A percentile compares a stretch with the other conserved stretches of the same genome.
Evolutionary conservation across 768 basidiomycete genomes (phyloP).

Genomic region (Fomitopsis pulvina): DNA sequence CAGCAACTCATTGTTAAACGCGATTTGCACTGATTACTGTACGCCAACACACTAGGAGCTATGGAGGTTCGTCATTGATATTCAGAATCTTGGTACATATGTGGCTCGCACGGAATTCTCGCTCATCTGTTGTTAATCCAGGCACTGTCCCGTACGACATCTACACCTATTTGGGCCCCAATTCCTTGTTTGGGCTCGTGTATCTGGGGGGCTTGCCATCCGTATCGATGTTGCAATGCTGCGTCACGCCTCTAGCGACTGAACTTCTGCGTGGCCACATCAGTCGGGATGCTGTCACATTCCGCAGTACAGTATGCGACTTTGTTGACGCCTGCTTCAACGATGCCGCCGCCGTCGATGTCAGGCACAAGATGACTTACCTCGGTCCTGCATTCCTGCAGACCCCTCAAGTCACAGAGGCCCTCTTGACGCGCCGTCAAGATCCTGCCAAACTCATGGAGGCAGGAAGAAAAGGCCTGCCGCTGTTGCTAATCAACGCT

Average conservation of each 20-base stretch:
- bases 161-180: conserved; percentile 6
- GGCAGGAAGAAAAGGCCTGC: conserved; percentile 11
- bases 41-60: conserved; percentile 4
- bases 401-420: conserved; percentile 5
- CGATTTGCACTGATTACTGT: neutral
- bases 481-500: conserved; percentile 12
- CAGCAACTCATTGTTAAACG: too few species aligned
- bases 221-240: conserved; percentile 7
- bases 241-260: conserved; percentile 7
- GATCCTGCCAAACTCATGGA: conserved; percentile 11
- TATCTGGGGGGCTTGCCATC: conserved; percentile 13
- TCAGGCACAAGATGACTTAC: conserved; percentile 6
- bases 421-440: conserved; percentile 8
- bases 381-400: conserved; percentile 11
- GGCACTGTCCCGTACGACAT: conserved; percentile 3
- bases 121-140: conserved; percentile 12
- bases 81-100: neutral
- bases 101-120: too few species aligned
- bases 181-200: conserved; percentile 12
- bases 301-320: too few species aligned
- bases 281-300: conserved; percentile 7
- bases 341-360: conserved; percentile 3
- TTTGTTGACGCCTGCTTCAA: conserved; percentile 11
- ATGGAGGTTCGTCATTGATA: conserved; percentile 1
- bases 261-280: conserved; percentile 5